Evolutionary conservation across 164 flowering plant genomes (phyloP).

Genomic region (Stephania cephalantha): DNA sequence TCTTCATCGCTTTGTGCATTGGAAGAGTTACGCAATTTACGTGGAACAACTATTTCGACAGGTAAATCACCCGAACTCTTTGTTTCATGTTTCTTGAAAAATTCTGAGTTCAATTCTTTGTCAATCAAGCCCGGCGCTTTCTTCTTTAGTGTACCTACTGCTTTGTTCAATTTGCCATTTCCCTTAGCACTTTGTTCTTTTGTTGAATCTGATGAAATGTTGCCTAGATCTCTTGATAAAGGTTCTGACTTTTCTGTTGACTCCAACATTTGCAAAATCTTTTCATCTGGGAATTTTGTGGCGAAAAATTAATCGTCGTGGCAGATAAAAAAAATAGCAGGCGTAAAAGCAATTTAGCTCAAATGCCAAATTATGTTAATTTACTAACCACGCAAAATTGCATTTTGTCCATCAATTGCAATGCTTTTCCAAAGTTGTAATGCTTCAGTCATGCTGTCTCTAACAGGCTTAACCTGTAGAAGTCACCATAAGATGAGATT

Average conservation of each 20-base stretch:
- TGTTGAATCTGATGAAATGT: slow-evolving; percentile 24
- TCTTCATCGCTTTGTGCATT: slow-evolving; percentile 47
- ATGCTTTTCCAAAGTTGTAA: slow-evolving; percentile 79
- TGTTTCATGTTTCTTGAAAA: slow-evolving; percentile 80
- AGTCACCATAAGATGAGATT: slow-evolving; percentile 1
- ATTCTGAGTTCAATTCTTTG: slow-evolving; percentile 81
- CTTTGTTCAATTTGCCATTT: slow-evolving; percentile 52
- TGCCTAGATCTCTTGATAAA: slow-evolving; percentile 25
- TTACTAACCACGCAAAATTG: slow-evolving; percentile 41
- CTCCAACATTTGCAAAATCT: slow-evolving; percentile 31
- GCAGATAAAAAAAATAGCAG: neutral
- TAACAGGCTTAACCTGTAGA: slow-evolving; percentile 79
- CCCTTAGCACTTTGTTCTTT: slow-evolving; percentile 44
- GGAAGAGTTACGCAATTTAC: slow-evolving; percentile 43
- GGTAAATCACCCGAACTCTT: slow-evolving; percentile 75
- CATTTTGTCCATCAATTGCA: slow-evolving; percentile 43
- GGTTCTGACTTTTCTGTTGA: slow-evolving; percentile 27
- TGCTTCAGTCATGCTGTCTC: slow-evolving; percentile 92
- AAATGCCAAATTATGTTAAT: neutral
- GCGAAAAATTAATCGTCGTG: slow-evolving; percentile 1
- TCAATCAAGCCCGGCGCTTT: slow-evolving; percentile 65
- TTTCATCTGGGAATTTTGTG: slow-evolving; percentile 29
- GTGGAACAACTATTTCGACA: slow-evolving; percentile 87
- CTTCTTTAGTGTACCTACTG: slow-evolving; percentile 74
- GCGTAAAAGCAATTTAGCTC: neutral